phyloP scores from a whole-genome alignment of 2,329 filamentous ascomycete genomes.

The Teratosphaeria nubilosa region DNA sequence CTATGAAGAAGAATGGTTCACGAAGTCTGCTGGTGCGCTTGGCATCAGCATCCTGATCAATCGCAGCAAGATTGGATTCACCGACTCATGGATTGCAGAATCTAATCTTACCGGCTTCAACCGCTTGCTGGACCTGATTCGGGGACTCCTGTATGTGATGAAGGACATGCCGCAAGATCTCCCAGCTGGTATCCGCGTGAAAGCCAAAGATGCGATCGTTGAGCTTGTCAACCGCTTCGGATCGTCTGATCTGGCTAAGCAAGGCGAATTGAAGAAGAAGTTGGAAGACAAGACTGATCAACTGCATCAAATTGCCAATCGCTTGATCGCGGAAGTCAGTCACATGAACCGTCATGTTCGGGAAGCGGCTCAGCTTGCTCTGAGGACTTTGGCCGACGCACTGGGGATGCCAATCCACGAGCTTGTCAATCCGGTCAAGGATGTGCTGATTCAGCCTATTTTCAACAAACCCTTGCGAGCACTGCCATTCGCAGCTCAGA shows the following conservation, averaged over 20 bases:
- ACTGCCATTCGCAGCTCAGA: slow-evolving; percentile 87
- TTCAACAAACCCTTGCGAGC: slow-evolving; percentile 91
- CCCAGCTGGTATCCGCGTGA: slow-evolving; percentile 74
- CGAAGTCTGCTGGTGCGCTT: slow-evolving; percentile 82
- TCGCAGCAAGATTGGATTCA: slow-evolving; percentile 72
- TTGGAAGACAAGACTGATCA: slow-evolving; percentile 52
- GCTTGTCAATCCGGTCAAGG: slow-evolving; percentile 79
- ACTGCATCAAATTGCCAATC: slow-evolving; percentile 67
- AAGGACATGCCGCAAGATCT: slow-evolving; percentile 96
- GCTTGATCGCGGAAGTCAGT: slow-evolving; percentile 77
- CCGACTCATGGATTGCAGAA: slow-evolving; percentile 69
- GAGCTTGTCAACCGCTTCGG: slow-evolving; percentile 69
- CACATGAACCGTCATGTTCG: slow-evolving; percentile 96
- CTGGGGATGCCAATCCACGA: slow-evolving; percentile 74
- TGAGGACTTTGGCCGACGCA: slow-evolving; percentile 71
- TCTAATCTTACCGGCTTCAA: neutral
- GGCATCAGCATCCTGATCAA: slow-evolving; percentile 85
- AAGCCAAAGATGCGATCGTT: slow-evolving; percentile 67
- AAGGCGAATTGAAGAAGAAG: slow-evolving; percentile 53
- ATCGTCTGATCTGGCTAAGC: slow-evolving; percentile 61
- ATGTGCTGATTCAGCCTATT: slow-evolving; percentile 79
- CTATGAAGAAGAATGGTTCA: slow-evolving; percentile 97
- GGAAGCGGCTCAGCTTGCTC: slow-evolving; percentile 69
- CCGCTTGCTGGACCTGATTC: slow-evolving; percentile 81
- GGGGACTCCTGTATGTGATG: slow-evolving; percentile 90